These are phyloP conservation scores for Pseudocercospora vitis DNA, from an alignment of 2,329 filamentous ascomycete genomes.

Conservation along the genomic window DNA sequence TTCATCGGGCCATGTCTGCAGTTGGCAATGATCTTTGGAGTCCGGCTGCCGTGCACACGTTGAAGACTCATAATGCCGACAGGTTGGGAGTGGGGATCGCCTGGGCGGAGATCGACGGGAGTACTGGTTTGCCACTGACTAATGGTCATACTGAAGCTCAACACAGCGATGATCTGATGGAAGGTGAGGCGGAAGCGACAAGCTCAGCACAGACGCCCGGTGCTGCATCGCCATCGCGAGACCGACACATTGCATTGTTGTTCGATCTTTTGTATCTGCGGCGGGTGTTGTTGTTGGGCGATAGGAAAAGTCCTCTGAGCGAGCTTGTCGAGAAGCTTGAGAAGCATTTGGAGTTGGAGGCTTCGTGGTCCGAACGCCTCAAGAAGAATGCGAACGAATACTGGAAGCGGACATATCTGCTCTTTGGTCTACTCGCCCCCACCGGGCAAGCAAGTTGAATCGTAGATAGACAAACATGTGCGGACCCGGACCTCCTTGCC, in stretches of 20 bases:
- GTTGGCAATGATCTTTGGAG: constrained; percentile 82
- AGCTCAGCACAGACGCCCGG: background rate
- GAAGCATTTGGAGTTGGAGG: constrained; percentile 51
- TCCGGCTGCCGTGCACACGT: constrained; percentile 58
- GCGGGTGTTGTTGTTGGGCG: constrained; percentile 19
- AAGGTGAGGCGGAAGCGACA: constrained; percentile 20
- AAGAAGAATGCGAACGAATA: constrained; percentile 69
- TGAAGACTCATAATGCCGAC: constrained; percentile 61
- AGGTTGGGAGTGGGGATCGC: constrained; percentile 52
- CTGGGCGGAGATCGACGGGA: constrained; percentile 20
- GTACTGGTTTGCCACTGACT: constrained; percentile 18
- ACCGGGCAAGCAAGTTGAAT: constrained; percentile 14
- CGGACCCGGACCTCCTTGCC: background rate
- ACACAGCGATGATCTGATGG: constrained; percentile 19
- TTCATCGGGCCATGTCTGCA: constrained; percentile 67
- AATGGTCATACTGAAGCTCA: constrained; percentile 18
- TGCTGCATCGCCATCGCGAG: background rate
- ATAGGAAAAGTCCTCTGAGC: background rate
- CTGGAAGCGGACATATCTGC: constrained; percentile 75
- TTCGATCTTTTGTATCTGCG: constrained; percentile 50
- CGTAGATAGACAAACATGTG: background rate
- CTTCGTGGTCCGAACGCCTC: constrained; percentile 55
- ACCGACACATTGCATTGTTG: constrained; percentile 40
- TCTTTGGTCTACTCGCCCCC: constrained; percentile 77
- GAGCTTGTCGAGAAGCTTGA: constrained; percentile 42